Evolutionary conservation across 345 rosid genomes (phyloP), one percentile per base, ranked within the genome.

Genomic region (Citropsis articulata): DNA sequence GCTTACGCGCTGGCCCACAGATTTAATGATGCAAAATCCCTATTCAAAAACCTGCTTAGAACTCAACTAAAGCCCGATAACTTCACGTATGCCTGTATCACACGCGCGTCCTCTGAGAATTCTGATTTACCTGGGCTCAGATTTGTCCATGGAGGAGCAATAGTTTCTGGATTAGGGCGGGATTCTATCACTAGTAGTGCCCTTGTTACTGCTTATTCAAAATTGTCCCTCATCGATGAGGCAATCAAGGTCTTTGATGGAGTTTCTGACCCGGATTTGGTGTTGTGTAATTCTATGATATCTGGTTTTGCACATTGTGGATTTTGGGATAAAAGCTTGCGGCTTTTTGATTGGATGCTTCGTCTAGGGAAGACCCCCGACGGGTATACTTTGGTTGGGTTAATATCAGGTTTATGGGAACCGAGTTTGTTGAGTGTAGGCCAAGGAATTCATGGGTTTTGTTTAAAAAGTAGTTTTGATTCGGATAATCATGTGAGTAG

Each of bases 241-340:
- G 95, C 97, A 10, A 85, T 85, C 72, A 85, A 82, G 81, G 86
- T 90, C 68, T 92, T 93, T 69, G 6, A 66, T 79, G 71, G 83
- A 66, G 76, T 87, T 69, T 45, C 83, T 56, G 91, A 86, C 14
- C 92, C 89, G n/a, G 98, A 93, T 84, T 84, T 91, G 86, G 93
- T 89, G 80, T 76, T 93, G 35, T 92, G 92, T 91, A 94, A 95
- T 84, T 85, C 87, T n/a, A 88, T 95, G 90, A 82, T 95, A 77
- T 89, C 81, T 76, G 92, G 98, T 69, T 95, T 80, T 82, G 87
- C 88, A 67, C 28, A 59, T 82, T 79, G 86, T 74, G 93, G 92
- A 66, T 64, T 83, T 73, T 87, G 90, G 87, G 80, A 59, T 64
- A 68, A 81, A 83, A 94, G 92, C 57, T 82, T 92, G 79, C 55